phyloP scores from a whole-genome alignment of 345 rosid genomes.

The Firmiana major region DNA sequence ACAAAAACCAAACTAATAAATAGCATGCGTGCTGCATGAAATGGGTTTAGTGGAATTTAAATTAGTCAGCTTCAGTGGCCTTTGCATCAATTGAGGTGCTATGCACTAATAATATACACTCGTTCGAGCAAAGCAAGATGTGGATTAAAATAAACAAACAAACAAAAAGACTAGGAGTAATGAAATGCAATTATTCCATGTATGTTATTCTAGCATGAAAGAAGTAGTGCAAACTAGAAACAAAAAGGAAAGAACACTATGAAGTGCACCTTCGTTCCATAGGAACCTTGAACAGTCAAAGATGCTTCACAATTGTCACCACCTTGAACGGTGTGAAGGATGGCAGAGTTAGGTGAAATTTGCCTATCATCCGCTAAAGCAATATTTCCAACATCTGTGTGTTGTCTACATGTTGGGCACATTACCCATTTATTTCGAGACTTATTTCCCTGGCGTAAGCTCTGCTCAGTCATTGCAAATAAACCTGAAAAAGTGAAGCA shows the following conservation, averaged over 20 bases:
- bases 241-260: not conserved
- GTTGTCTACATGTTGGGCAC: conserved; percentile 96
- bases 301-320: conserved; percentile 50
- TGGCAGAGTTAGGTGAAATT: conserved; percentile 26
- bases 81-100: not conserved
- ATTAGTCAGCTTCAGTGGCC: not conserved
- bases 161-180: not conserved
- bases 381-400: conserved; percentile 71
- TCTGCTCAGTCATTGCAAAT: conserved; percentile 72
- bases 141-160: not conserved
- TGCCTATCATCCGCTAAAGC: conserved; percentile 77
- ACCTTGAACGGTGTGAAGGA: conserved; percentile 36
- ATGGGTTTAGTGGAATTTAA: not conserved
- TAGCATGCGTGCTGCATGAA: not conserved
- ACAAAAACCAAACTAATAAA: not conserved
- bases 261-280: conserved; percentile 84
- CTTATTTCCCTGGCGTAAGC: conserved; percentile 35
- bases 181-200: not conserved
- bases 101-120: not conserved
- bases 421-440: conserved; percentile 65
- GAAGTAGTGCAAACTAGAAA: not conserved
- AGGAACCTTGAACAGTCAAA: conserved; percentile 75
- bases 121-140: not conserved
- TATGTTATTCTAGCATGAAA: not conserved
- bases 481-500: conserved; percentile 49